Percentiles rank a stretch among this genome's conserved stretches.
Conservation (phyloP, 2,329 filamentous ascomycete species). For the Penicillium brevicompactum region DNA sequence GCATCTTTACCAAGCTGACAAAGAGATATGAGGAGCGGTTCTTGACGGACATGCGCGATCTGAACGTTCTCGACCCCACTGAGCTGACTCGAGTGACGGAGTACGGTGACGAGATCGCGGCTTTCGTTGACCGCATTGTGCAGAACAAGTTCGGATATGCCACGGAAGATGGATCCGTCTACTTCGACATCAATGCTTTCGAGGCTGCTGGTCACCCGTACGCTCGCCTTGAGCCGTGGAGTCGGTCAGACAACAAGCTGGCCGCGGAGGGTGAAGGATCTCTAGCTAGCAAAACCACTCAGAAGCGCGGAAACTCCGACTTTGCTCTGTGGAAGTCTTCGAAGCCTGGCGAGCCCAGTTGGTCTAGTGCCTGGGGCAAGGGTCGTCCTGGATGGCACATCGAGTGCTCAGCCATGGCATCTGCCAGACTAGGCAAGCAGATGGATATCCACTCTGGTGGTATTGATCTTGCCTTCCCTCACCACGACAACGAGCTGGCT, state of each 20-base stretch:
- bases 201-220: conserved; percentile 84
- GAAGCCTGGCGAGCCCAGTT: conserved; percentile 88
- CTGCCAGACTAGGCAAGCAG: conserved; percentile 76
- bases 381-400: conserved; percentile 96
- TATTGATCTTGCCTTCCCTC: conserved; percentile 86
- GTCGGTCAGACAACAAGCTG: conserved; percentile 77
- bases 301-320: conserved; percentile 77
- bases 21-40: conserved; percentile 86
- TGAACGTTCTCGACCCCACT: conserved; percentile 84
- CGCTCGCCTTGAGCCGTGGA: conserved; percentile 81
- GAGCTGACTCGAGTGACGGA: conserved; percentile 88
- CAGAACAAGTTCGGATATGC: conserved; percentile 83
- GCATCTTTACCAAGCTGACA: conserved; percentile 86
- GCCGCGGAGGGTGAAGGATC: conserved; percentile 90
- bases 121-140: conserved; percentile 80
- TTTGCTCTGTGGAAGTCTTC: conserved; percentile 94
- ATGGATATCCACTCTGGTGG: conserved; percentile 95
- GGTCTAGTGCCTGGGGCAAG: conserved; percentile 84
- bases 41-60: conserved; percentile 79
- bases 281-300: conserved; percentile 59
- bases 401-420: conserved; percentile 95
- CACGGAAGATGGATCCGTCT: conserved; percentile 78
- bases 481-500: conserved; percentile 90
- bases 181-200: conserved; percentile 88
- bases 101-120: conserved; percentile 82